phyloP scores from a whole-genome alignment of 2,329 filamentous ascomycete species.

The Calycina marina region DNA sequence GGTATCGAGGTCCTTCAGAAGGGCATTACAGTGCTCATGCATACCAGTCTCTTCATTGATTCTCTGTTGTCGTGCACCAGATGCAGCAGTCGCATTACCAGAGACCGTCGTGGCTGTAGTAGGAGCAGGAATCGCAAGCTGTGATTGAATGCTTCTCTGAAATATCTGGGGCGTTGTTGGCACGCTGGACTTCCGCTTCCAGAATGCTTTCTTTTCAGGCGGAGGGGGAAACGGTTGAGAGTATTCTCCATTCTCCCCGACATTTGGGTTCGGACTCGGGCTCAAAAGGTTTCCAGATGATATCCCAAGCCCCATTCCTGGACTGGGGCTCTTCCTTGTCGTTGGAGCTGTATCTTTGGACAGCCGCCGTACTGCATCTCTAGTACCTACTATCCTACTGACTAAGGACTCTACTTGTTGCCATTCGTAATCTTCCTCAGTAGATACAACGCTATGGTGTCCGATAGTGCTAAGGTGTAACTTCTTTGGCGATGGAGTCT shows the following conservation, averaged over 20 bases:
- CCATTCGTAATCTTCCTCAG: conserved; percentile 71
- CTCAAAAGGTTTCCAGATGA: conserved; percentile 1
- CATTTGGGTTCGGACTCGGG: conserved; percentile 19
- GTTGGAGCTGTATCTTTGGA: conserved; percentile 65
- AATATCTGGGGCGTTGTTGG: conserved; percentile 16
- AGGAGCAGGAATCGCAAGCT: conserved; percentile 17
- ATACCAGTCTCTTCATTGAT: conserved; percentile 47
- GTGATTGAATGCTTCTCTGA: conserved; percentile 15
- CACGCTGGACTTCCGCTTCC: conserved; percentile 68
- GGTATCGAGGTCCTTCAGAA: conserved; percentile 73
- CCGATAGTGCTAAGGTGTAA: conserved; percentile 22
- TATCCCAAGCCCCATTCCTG: conserved; percentile 20
- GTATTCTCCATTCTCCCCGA: conserved; percentile 35
- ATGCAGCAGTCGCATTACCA: conserved; percentile 10
- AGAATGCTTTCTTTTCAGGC: conserved; percentile 61
- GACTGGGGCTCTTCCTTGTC: conserved; percentile 9
- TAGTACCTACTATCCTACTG: conserved; percentile 70
- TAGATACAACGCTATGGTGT: conserved; percentile 13
- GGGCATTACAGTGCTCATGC: conserved; percentile 67
- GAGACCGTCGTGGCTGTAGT: conserved; percentile 13
- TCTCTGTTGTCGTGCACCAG: conserved; percentile 8
- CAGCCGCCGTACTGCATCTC: conserved; percentile 75
- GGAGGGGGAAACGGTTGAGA: conserved; percentile 36
- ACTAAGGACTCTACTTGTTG: conserved; percentile 72
- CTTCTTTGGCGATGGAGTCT: conserved; percentile 16